Conservation (phyloP, 805 yeast species). For the Saturnispora galanensis region DNA sequence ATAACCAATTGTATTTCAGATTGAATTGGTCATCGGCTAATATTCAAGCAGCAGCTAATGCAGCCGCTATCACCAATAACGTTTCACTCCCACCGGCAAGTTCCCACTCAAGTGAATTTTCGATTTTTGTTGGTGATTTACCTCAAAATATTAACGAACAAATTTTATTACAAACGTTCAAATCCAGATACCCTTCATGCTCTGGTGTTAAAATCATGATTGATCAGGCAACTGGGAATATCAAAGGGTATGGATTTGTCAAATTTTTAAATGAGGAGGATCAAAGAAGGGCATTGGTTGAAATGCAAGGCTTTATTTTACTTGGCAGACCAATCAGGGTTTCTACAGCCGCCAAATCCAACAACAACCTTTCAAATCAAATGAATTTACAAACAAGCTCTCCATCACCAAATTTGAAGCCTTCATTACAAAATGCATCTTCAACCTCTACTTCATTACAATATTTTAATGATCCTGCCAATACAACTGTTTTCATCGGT, state of each 20-base stretch:
- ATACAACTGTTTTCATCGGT: constrained; percentile 73
- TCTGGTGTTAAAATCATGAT: constrained; percentile 69
- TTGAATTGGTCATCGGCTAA: constrained; percentile 67
- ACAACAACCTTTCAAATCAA: background rate
- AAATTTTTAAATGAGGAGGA: constrained; percentile 56
- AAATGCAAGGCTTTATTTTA: constrained; percentile 71
- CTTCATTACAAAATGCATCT: constrained; percentile 18
- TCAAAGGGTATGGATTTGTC: constrained; percentile 89
- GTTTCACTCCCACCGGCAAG: constrained; percentile 10
- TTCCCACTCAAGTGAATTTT: constrained; percentile 32
- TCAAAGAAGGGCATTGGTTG: constrained; percentile 61
- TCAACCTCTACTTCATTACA: constrained; percentile 38
- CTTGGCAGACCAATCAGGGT: constrained; percentile 73
- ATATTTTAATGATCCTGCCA: constrained; percentile 64
- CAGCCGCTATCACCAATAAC: constrained; percentile 10
- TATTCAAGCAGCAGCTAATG: constrained; percentile 17
- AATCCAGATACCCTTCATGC: constrained; percentile 60
- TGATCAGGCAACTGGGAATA: constrained; percentile 57
- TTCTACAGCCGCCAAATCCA: constrained; percentile 46
- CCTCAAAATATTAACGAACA: constrained; percentile 65
- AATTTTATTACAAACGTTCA: constrained; percentile 54
- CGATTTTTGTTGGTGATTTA: constrained; percentile 82
- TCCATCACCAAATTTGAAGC: constrained; percentile 3
- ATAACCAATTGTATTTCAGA: constrained; percentile 44
- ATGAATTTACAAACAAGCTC: background rate